phyloP scores from a whole-genome alignment of 2,329 filamentous ascomycete species.

The Juglanconis sp. region DNA sequence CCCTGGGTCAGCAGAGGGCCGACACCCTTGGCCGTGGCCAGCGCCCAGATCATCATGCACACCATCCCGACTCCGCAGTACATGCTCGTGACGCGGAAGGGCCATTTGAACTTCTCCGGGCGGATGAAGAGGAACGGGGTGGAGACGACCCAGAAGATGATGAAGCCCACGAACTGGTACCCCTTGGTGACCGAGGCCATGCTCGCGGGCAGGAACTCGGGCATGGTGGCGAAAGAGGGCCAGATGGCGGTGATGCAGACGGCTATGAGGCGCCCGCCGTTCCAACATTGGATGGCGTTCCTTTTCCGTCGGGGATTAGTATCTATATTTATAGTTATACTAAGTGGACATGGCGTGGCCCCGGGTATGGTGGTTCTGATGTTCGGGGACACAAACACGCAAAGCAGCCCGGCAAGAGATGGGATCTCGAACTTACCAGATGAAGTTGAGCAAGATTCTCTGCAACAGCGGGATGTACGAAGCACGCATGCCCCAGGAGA shows the following conservation, averaged over 20 bases:
- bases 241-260: slow-evolving; percentile 43
- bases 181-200: slow-evolving; percentile 32
- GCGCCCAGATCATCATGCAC: slow-evolving; percentile 46
- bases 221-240: slow-evolving; percentile 41
- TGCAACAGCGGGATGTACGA: slow-evolving; percentile 47
- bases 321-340: no score
- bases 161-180: slow-evolving; percentile 45
- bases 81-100: slow-evolving; percentile 40
- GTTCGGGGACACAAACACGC: slow-evolving; percentile 24
- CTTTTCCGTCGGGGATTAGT: not conserved
- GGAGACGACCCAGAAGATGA: slow-evolving; percentile 49
- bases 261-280: slow-evolving; percentile 30
- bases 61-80: slow-evolving; percentile 45
- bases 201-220: slow-evolving; percentile 40
- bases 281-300: slow-evolving; percentile 26
- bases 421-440: slow-evolving; percentile 39
- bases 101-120: slow-evolving; percentile 46
- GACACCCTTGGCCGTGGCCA: slow-evolving; percentile 40
- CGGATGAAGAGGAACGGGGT: slow-evolving; percentile 46
- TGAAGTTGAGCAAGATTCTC: slow-evolving; percentile 46
- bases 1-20: slow-evolving; percentile 40
- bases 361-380: slow-evolving; percentile 3
- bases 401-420: slow-evolving; percentile 23
- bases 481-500: slow-evolving; percentile 45
- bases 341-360: no score